These are phyloP conservation scores for Fusarium brachygibbosum DNA, from an alignment of 2,329 filamentous ascomycete genomes.

Conservation along the genomic window DNA sequence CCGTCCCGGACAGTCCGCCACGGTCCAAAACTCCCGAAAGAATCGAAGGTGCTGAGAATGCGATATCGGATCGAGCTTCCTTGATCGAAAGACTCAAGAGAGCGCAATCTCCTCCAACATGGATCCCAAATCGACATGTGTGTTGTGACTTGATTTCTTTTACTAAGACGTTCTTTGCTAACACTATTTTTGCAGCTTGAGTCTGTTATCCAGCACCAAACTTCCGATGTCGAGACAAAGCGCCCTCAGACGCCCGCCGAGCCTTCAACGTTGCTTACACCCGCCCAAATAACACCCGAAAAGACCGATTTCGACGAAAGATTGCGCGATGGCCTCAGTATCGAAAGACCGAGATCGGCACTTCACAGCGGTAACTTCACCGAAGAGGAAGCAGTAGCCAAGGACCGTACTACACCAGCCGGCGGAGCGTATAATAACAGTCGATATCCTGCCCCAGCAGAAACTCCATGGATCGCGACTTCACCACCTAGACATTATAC, in stretches of 20 bases:
- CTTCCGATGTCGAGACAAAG: constrained; percentile 30
- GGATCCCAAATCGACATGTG: constrained; percentile 76
- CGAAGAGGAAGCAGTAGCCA: constrained; percentile 49
- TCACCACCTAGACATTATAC: constrained; percentile 68
- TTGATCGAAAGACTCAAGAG: constrained; percentile 88
- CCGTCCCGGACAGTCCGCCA: constrained; percentile 60
- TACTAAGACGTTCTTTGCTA: constrained; percentile 16
- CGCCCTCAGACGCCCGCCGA: constrained; percentile 53
- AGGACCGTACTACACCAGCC: constrained; percentile 15
- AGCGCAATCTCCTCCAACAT: constrained; percentile 80
- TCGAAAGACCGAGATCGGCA: constrained; percentile 85
- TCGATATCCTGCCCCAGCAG: constrained; percentile 37
- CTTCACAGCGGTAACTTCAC: constrained; percentile 78
- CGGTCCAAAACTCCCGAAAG: constrained; percentile 42
- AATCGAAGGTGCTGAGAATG: constrained; percentile 46
- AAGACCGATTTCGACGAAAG: constrained; percentile 55
- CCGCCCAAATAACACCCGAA: constrained; percentile 62
- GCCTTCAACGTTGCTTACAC: constrained; percentile 59
- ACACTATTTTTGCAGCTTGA: constrained; percentile 53
- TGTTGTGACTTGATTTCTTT: constrained; percentile 44
- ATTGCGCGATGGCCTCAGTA: constrained; percentile 70
- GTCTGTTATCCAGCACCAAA: constrained; percentile 51
- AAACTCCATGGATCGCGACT: constrained; percentile 64
- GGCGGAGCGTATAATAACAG: constrained; percentile 9
- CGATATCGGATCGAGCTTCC: constrained; percentile 75